These are phyloP conservation scores for Amanita brunnescens DNA, from an alignment of 768 basidiomycete genomes.

Conservation along the genomic window DNA sequence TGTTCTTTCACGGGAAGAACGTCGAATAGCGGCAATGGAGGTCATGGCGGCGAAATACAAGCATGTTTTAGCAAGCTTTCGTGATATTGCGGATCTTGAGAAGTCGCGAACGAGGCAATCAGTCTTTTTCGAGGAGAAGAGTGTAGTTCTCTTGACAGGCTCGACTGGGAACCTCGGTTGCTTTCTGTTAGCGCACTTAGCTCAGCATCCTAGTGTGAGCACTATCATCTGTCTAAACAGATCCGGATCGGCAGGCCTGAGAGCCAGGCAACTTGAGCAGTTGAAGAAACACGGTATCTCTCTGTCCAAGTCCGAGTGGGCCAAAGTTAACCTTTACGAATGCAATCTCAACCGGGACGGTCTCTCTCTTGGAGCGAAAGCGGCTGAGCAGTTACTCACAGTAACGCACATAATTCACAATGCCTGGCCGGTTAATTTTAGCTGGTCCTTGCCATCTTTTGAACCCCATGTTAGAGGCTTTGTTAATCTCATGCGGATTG, in stretches of 20 bases:
- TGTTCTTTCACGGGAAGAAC: neutral
- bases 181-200: conserved; percentile 22
- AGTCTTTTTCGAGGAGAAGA: neutral
- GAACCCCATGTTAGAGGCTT: conserved; percentile 30
- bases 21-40: conserved; percentile 19
- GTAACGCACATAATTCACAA: conserved; percentile 25
- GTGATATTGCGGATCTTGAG: neutral
- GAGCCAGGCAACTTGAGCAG: conserved; percentile 20
- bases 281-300: conserved; percentile 22
- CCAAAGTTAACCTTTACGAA: conserved; percentile 21
- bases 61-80: neutral
- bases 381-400: conserved; percentile 19
- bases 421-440: conserved; percentile 41
- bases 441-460: conserved; percentile 30
- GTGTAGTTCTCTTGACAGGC: conserved; percentile 24
- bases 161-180: conserved; percentile 31
- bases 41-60: conserved; percentile 21
- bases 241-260: conserved; percentile 11
- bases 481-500: conserved; percentile 23
- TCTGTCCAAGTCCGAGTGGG: conserved; percentile 18
- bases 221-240: conserved; percentile 25
- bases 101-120: neutral
- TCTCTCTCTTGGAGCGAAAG: conserved; percentile 19
- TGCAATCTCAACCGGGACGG: conserved; percentile 18
- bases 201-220: conserved; percentile 16